Evolutionary conservation across 78 protist species (phyloP), one percentile per base, ranked within the genome.

Genomic region (Goniomonas avonlea): DNA sequence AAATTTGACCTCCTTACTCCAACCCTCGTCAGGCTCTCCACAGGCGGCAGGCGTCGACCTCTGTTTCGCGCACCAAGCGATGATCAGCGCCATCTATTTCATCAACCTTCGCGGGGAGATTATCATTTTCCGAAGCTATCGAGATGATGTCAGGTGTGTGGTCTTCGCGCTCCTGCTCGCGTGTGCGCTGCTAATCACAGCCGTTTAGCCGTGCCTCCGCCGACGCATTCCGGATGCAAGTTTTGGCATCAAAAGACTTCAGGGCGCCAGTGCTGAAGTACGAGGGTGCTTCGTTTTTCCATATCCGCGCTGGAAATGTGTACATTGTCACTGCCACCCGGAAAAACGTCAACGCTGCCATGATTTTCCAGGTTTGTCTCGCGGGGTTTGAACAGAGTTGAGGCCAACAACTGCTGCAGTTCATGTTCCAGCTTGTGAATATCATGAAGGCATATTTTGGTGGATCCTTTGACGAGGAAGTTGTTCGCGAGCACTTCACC

Each of bases 31-130:
- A n/a, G n/a, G n/a, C n/a, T n/a, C n/a, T n/a, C n/a, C n/a, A n/a
- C n/a, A n/a, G n/a, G n/a, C n/a, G n/a, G n/a, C n/a, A n/a, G n/a
- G n/a, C n/a, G n/a, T n/a, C n/a, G n/a, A n/a, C n/a, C n/a, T n/a
- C n/a, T n/a, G n/a, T n/a, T n/a, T n/a, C n/a, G n/a, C n/a, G n/a
- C n/a, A n/a, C n/a, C n/a, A n/a, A n/a, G n/a, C n/a, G 7, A 68
- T 68, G 75, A 68, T 68, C 48, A 41, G 58, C 13, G 75, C 75
- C 17, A 35, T 94, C 20, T 83, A 92, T 39, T 56, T 94, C 40
- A 79, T 90, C 82, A 91, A 89, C 82, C 75, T 81, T 23, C 86
- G 89, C 59, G 98, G 96, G 27, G 95, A 94, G 29, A 85, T 89
- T 15, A 23, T 94, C 20, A 63, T 92, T 32, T 87, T 86, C 32